phyloP scores from a whole-genome alignment of 2,329 filamentous ascomycete species.

The Blumeriella jaapii region DNA sequence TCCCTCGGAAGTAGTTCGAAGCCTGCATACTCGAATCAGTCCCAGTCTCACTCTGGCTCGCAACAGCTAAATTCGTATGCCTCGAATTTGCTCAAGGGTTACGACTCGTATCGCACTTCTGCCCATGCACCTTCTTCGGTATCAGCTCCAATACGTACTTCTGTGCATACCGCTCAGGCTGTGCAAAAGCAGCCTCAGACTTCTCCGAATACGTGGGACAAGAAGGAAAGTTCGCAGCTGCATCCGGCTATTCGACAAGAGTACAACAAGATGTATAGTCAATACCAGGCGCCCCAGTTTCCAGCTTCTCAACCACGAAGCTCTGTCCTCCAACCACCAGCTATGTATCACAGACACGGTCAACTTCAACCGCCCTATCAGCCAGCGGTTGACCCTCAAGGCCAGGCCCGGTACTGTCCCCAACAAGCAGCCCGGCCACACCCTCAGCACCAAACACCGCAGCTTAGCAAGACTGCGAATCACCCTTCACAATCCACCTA shows the following conservation, averaged over 20 bases:
- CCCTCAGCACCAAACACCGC: slow-evolving; percentile 1
- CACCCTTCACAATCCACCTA: not conserved
- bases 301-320: slow-evolving; percentile 9
- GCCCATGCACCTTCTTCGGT: slow-evolving; percentile 2
- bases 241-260: slow-evolving; percentile 31
- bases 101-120: slow-evolving; percentile 5
- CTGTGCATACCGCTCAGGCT: slow-evolving; percentile 6
- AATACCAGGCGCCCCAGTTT: too few relatives aligned
- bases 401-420: slow-evolving; percentile 3
- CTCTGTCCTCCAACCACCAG: slow-evolving; percentile 14
- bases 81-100: slow-evolving; percentile 1
- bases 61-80: slow-evolving; percentile 5
- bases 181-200: not conserved
- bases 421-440: slow-evolving; percentile 3
- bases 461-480: not conserved
- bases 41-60: too few relatives aligned
- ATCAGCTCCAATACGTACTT: slow-evolving; percentile 1
- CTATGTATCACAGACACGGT: slow-evolving; percentile 14
- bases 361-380: slow-evolving; percentile 9
- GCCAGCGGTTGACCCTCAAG: slow-evolving; percentile 3
- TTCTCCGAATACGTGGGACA: slow-evolving; percentile 16
- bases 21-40: slow-evolving; percentile 10
- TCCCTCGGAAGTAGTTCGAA: slow-evolving; percentile 9
- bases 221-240: slow-evolving; percentile 19
- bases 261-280: slow-evolving; percentile 20